Percentiles rank a stretch among this genome's conserved stretches.
These are phyloP conservation scores for Pichia sp. DNA, from an alignment of 1,139 yeast genomes.

Conservation along the genomic window DNA sequence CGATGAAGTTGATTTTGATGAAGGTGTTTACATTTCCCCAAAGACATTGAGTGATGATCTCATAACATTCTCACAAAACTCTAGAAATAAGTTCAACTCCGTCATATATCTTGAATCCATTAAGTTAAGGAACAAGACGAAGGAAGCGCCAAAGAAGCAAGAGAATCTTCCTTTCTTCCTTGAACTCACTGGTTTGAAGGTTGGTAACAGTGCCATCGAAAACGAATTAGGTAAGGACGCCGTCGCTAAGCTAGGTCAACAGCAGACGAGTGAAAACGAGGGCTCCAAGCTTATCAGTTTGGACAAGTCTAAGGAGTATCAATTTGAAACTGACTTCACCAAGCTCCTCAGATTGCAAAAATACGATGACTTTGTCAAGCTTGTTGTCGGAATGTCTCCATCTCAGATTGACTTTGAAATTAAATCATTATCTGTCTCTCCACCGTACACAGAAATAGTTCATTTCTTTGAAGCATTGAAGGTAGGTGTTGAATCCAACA, in stretches of 20 bases:
- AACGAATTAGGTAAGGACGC: conserved; percentile 52
- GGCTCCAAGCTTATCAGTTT: conserved; percentile 20
- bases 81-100: conserved; percentile 74
- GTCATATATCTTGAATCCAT: conserved; percentile 77
- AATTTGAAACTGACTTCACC: conserved; percentile 75
- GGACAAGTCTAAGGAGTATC: conserved; percentile 26
- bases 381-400: conserved; percentile 63
- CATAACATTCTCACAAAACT: conserved; percentile 68
- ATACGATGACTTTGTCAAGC: conserved; percentile 44
- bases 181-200: conserved; percentile 53
- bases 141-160: conserved; percentile 82
- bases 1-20: conserved; percentile 19
- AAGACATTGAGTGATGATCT: conserved; percentile 60
- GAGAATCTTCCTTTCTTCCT: conserved; percentile 79
- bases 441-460: conserved; percentile 59
- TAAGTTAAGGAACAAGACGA: conserved; percentile 81
- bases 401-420: conserved; percentile 79
- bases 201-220: conserved; percentile 62
- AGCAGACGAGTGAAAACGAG: conserved; percentile 3
- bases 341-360: conserved; percentile 50
- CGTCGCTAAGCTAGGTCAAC: conserved; percentile 18
- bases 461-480: conserved; percentile 61
- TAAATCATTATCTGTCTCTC: conserved; percentile 60
- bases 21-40: conserved; percentile 42
- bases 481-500: conserved; percentile 49